Percentiles rank a stretch among this genome's conserved stretches.
These are phyloP conservation scores for Botrytis elliptica DNA, from an alignment of 2,329 filamentous ascomycete genomes.

Conservation along the genomic window DNA sequence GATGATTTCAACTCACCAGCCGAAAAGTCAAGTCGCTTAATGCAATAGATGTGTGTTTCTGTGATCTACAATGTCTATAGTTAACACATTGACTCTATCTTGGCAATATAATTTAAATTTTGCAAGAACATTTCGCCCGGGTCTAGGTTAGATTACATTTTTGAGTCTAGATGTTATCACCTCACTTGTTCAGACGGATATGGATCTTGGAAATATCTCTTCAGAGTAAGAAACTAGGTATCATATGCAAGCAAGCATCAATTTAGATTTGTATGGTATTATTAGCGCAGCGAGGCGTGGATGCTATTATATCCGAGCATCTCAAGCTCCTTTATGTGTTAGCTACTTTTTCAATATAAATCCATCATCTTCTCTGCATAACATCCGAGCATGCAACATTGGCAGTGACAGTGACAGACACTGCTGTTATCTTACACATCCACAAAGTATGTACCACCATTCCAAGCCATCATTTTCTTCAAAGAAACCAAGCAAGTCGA, in stretches of 20 bases:
- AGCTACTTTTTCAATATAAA: not conserved
- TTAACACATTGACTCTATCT: not conserved
- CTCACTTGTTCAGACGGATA: not conserved
- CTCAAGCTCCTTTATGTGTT: not conserved
- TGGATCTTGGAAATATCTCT: not conserved
- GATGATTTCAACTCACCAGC: not conserved
- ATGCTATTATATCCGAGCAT: not conserved
- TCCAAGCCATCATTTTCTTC: not conserved
- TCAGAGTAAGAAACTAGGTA: not conserved
- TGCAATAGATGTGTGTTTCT: not conserved
- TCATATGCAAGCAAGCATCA: not conserved
- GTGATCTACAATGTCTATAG: constrained; percentile 1
- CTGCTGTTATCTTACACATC: not conserved
- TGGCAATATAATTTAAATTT: not conserved
- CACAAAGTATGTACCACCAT: not conserved
- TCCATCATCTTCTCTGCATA: not conserved
- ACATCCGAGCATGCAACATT: not conserved
- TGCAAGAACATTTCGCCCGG: not conserved
- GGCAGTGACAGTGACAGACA: not conserved
- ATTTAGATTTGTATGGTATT: not conserved
- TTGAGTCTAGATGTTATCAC: not conserved
- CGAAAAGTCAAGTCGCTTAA: not conserved
- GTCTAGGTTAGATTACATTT: not conserved
- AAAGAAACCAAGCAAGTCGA: not conserved
- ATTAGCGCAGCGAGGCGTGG: too few species aligned